Base-by-base conservation (phyloP, 768 basidiomycete genomes). In the Daedaleopsis sinensis region DNA sequence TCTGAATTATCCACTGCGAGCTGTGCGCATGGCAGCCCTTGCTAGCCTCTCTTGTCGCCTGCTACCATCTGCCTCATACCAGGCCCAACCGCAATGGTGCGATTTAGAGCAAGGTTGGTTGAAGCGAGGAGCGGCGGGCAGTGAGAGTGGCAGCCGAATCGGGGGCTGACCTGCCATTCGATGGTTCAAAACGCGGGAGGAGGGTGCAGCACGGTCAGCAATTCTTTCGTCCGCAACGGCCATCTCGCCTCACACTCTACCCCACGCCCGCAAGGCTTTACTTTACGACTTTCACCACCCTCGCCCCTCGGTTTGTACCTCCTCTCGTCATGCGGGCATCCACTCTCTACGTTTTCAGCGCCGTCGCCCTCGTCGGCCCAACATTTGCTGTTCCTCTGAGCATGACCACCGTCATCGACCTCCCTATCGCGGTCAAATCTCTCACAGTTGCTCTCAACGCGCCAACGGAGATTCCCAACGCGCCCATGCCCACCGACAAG, bases 381-480 rank as follows among this genome's bases (percentile, higher is more conserved):
- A 55, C 60, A 24, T 35, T 53, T 11, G 60, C 68, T n/a, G 68
- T 58, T 16, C 68, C 66, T n/a, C 51, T 60, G 8, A 35, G 39
- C 3, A 39, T 27, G 4, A 53, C 63, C 4, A 61, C 58, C 11
- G 64, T 42, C 37, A 5, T 67, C 27, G 48, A 54, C 24, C 3
- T 65, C 6, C 65, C 64, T 9, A 13, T 65, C 16, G 52, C 42
- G 12, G 38, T 32, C 27, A 32, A 27, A 12, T 37, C 55, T 1
- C 21, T 65, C 37, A 70, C 66, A 11, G 18, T 67, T 5, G 61
- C 51, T 9, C 11, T 65, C 12, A 52, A 55, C 18, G 58, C n/a
- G 0, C 66, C 65, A 11, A 55, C 66, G 1, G 63, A 65, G 27
- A 23, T 69, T 9, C 64, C 70, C 21, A 63, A 64, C 51, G 12